These are phyloP conservation scores for Atkinsonella hypoxylon DNA, from an alignment of 2,329 filamentous ascomycete species.

Conservation along the genomic window DNA sequence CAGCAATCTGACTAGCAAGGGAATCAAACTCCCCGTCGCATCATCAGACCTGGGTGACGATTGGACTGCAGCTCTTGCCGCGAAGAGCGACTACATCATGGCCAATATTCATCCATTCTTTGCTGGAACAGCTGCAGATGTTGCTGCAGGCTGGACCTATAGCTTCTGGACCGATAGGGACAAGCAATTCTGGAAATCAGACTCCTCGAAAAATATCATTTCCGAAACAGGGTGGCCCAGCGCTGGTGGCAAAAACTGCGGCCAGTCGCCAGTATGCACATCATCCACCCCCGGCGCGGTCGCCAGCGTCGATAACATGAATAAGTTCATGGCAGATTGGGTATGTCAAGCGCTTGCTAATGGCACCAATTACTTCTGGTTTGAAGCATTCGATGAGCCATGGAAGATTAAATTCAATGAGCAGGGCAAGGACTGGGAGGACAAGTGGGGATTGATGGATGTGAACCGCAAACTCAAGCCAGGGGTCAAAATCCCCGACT, in stretches of 20 bases:
- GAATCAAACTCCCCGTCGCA: constrained; percentile 63
- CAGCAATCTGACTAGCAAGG: constrained; percentile 55
- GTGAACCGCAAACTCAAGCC: constrained; percentile 71
- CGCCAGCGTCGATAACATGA: constrained; percentile 69
- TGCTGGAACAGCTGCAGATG: constrained; percentile 55
- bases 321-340: constrained; percentile 76
- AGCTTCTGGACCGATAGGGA: constrained; percentile 68
- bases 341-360: constrained; percentile 71
- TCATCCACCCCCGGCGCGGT: constrained; percentile 47
- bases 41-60: constrained; percentile 84
- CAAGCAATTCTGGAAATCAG: constrained; percentile 48
- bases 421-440: constrained; percentile 68
- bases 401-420: constrained; percentile 77
- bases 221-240: constrained; percentile 89
- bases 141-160: constrained; percentile 71
- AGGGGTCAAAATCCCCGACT: constrained; percentile 78
- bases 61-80: constrained; percentile 61
- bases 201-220: constrained; percentile 61
- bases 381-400: constrained; percentile 91
- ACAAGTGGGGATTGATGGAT: constrained; percentile 91
- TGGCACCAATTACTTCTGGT: constrained; percentile 93
- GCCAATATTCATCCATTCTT: constrained; percentile 97
- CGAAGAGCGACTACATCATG: constrained; percentile 78
- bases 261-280: constrained; percentile 38
- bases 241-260: constrained; percentile 69